phyloP scores from a whole-genome alignment of 1,284 basidiomycete genomes.

The Trametes sp. region DNA sequence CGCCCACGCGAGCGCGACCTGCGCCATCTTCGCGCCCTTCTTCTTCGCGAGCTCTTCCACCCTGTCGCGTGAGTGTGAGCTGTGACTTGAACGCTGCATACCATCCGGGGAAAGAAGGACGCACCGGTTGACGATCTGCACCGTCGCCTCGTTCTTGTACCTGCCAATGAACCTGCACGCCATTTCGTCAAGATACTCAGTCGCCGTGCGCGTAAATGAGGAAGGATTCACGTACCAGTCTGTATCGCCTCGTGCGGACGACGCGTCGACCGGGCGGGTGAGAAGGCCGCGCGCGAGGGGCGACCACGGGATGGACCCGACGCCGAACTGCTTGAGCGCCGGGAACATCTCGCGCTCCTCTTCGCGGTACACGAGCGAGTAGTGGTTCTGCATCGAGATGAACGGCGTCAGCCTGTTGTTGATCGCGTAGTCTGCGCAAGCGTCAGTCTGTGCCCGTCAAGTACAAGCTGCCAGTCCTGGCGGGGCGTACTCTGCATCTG shows the following conservation, averaged over 20 bases:
- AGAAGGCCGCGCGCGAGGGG: slow-evolving; percentile 49
- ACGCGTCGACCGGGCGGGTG: slow-evolving; percentile 41
- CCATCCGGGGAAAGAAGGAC: not conserved
- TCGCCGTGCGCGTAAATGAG: slow-evolving; percentile 5
- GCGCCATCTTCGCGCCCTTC: slow-evolving; percentile 40
- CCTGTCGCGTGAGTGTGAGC: slow-evolving; percentile 22
- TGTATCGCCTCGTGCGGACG: slow-evolving; percentile 36
- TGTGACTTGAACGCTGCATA: too few species aligned
- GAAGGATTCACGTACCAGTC: slow-evolving; percentile 24
- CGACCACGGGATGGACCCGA: slow-evolving; percentile 53
- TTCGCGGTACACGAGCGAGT: slow-evolving; percentile 53
- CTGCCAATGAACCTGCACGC: slow-evolving; percentile 10
- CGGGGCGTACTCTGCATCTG: slow-evolving; percentile 44
- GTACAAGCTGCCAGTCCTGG: too few species aligned
- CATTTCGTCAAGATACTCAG: slow-evolving; percentile 40
- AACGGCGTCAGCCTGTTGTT: slow-evolving; percentile 53
- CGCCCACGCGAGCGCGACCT: slow-evolving; percentile 52
- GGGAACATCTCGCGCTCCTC: slow-evolving; percentile 62
- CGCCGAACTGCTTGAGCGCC: slow-evolving; percentile 41
- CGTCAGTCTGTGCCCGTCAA: slow-evolving; percentile 32
- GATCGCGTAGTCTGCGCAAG: slow-evolving; percentile 46
- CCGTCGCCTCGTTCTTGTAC: slow-evolving; percentile 6
- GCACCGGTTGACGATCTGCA: slow-evolving; percentile 10
- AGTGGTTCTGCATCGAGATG: slow-evolving; percentile 62
- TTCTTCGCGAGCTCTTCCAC: slow-evolving; percentile 55